A percentile compares a stretch with the other conserved stretches of the same genome.
Evolutionary conservation across 345 rosid species (phyloP).

Genomic region (Citrus sinensis): DNA sequence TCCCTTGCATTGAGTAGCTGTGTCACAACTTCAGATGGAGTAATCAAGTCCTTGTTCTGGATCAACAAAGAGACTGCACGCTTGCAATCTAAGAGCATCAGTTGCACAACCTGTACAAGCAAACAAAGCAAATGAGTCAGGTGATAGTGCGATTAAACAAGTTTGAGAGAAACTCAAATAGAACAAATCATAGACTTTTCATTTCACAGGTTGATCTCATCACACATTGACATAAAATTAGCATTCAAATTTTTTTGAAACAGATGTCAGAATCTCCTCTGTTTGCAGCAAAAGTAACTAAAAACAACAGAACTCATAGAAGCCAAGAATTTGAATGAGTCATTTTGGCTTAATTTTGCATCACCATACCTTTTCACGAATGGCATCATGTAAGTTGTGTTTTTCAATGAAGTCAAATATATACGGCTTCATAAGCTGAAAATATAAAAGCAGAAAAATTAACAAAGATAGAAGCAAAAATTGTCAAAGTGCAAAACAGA

Average conservation of each 20-base stretch:
- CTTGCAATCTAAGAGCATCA: conserved; percentile 89
- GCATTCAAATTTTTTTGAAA: not conserved
- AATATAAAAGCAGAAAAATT: conserved; percentile 10
- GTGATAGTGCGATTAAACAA: conserved; percentile 11
- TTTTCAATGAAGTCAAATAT: conserved; percentile 84
- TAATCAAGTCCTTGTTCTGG: conserved; percentile 74
- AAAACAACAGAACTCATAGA: conserved; percentile 8
- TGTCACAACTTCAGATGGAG: conserved; percentile 81
- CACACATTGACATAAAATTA: not conserved
- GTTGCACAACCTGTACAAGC: conserved; percentile 71
- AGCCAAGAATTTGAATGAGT: conserved; percentile 12
- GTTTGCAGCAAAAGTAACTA: not conserved
- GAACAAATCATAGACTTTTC: not conserved
- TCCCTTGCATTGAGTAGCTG: conserved; percentile 57
- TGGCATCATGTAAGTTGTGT: conserved; percentile 73
- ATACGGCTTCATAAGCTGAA: conserved; percentile 95
- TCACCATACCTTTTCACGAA: conserved; percentile 83
- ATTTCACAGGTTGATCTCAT: not conserved
- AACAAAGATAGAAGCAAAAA: conserved; percentile 10
- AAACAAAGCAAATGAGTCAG: conserved; percentile 10
- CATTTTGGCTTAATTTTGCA: not conserved
- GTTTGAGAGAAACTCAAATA: not conserved
- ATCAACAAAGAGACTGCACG: conserved; percentile 75
- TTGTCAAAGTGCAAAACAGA: conserved; percentile 10
- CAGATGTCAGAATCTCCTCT: not conserved